phyloP scores from a whole-genome alignment of 2,329 filamentous ascomycete genomes.

The Cytospora piceae region DNA sequence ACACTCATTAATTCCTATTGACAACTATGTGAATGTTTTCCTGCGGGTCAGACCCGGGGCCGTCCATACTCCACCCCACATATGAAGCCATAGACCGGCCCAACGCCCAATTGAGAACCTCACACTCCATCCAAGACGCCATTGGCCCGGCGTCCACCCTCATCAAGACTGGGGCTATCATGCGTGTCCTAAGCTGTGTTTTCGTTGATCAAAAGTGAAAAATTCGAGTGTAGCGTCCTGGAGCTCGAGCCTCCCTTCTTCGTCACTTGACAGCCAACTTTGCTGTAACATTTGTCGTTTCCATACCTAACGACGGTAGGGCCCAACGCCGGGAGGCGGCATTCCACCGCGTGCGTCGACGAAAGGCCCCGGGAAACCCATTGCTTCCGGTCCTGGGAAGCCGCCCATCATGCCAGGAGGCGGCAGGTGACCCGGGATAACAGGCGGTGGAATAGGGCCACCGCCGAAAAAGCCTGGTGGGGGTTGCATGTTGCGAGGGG shows the following conservation, averaged over 20 bases:
- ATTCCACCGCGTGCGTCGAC: conserved; percentile 51
- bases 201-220: background rate
- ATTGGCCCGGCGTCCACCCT: background rate
- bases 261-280: conserved; percentile 12
- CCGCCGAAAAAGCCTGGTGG: conserved; percentile 62
- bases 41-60: background rate
- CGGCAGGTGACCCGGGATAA: conserved; percentile 51
- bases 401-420: conserved; percentile 56
- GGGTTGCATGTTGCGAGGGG: conserved; percentile 51
- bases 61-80: background rate
- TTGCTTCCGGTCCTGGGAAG: conserved; percentile 58
- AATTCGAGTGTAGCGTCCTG: background rate
- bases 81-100: background rate
- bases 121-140: background rate
- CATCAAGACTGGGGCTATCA: background rate
- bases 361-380: conserved; percentile 55
- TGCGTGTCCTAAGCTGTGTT: background rate
- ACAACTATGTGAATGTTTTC: conserved; percentile 8
- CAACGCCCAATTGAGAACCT: background rate
- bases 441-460: conserved; percentile 43
- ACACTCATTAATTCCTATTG: conserved; percentile 27
- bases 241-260: background rate
- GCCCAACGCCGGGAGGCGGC: conserved; percentile 46
- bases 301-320: conserved; percentile 27
- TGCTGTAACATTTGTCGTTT: conserved; percentile 2